Conservation (phyloP, 805 yeast genomes). For the Myxozyma neotropica region DNA sequence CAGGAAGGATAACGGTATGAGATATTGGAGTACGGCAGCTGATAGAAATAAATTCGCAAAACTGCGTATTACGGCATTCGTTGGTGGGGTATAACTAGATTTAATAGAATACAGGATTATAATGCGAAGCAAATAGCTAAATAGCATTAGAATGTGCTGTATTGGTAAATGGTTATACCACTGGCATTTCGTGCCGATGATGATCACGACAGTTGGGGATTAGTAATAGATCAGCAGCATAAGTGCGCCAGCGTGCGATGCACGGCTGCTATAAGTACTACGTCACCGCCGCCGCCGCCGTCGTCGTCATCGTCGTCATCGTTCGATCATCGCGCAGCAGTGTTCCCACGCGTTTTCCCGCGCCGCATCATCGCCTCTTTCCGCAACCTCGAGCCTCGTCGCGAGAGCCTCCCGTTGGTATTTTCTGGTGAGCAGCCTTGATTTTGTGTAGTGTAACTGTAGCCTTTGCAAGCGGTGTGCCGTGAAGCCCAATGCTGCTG, state of each 20-base stretch:
- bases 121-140: background rate
- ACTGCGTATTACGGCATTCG: no score
- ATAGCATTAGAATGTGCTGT: no score
- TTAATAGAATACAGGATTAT: no score
- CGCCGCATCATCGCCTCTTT: slow-evolving; percentile 5
- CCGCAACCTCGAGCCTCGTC: background rate
- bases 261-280: slow-evolving; percentile 10
- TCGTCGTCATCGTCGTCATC: slow-evolving; percentile 25
- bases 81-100: no score
- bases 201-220: no score
- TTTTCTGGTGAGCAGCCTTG: background rate
- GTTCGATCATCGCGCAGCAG: slow-evolving; percentile 20
- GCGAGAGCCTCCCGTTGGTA: background rate
- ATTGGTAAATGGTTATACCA: no score
- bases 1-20: no score
- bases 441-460: background rate
- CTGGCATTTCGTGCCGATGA: no score
- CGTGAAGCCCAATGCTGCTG: no score
- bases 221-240: slow-evolving; percentile 9
- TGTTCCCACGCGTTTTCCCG: slow-evolving; percentile 7
- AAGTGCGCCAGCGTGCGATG: background rate
- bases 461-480: no score
- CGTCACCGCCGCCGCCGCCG: slow-evolving; percentile 24
- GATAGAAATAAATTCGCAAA: no score
- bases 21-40: no score